Conservation (phyloP, 345 rosid genomes). For the Passiflora organensis region DNA sequence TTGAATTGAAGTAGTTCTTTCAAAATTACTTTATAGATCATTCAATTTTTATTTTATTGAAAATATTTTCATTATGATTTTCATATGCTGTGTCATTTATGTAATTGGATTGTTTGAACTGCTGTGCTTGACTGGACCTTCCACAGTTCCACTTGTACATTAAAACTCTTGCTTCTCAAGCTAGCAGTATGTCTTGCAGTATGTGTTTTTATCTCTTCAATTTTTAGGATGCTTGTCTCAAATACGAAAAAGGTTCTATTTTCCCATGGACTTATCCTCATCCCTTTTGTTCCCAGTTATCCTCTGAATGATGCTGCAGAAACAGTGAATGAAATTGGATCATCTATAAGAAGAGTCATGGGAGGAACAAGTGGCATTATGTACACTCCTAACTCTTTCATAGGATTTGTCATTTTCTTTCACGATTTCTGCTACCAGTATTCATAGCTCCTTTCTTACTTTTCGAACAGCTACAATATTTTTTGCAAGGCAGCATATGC, state of each 20-base stretch:
- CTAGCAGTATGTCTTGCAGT: neutral
- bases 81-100: neutral
- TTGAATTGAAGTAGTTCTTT: neutral
- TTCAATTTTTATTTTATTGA: neutral
- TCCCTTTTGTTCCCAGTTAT: constrained; percentile 51
- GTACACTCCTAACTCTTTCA: constrained; percentile 31
- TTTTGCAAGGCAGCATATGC: constrained; percentile 88
- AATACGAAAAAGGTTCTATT: too few species aligned
- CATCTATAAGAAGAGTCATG: constrained; percentile 78
- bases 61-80: neutral
- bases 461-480: constrained; percentile 57
- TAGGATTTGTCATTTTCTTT: constrained; percentile 13
- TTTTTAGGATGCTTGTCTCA: neutral
- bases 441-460: constrained; percentile 7
- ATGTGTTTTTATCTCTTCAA: neutral
- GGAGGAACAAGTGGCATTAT: constrained; percentile 97
- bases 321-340: constrained; percentile 82
- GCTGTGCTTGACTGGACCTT: neutral
- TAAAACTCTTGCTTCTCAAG: neutral
- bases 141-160: neutral
- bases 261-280: constrained; percentile 5
- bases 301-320: constrained; percentile 90
- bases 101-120: neutral
- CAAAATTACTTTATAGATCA: constrained; percentile 1
- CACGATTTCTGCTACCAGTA: neutral